Base-by-base conservation (phyloP, 2,329 filamentous ascomycete species). In the Raffaelea ambrosiae region DNA sequence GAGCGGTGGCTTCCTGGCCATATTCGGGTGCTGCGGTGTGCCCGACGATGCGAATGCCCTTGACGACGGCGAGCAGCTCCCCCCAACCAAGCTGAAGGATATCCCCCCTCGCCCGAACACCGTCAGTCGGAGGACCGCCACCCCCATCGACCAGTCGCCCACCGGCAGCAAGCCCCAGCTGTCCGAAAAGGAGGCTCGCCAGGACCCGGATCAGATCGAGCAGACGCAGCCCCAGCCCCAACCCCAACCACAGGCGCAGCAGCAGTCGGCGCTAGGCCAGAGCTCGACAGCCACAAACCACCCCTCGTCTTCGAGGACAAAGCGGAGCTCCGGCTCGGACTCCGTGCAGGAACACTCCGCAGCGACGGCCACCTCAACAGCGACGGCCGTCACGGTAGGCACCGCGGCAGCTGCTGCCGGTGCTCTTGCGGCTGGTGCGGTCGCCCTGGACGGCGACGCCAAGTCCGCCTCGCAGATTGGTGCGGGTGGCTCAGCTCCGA, bases 11-110 rank as follows among this genome's bases (percentile, higher is more conserved):
- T 63, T 81, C 41, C 62, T 81, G 33, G 69, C 77, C 21, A 73
- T 87, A 47, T 70, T 88, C 50, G 79, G 75, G 51, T 88, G 84
- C 67, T 87, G 84, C 62, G 73, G 71, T 48, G 73, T 79, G 38
- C 79, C 81, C 44, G 81, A 83, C 53, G 72, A 77, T 53, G 72
- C 74, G 16, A 75, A 78, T 53, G 61, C 65, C 5, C 65, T 78
- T 43, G 73, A 77, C 42, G 71, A 68, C 48, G 73, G 73, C 46
- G 73, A 76, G 49, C 72, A 77, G 36, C 68, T 79, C 31, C 66
- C 68, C 31, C 62, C 60, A 42, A 80, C 75, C 61, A 78, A 79
- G 67, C 66, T 80, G 54, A 68, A 80, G 56, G 77, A 71, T 59
- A 66, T 81, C 39, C 74, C 75, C 22, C 68, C 71, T 46, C 66